phyloP scores from a whole-genome alignment of 2,329 filamentous ascomycete species.

The Penicillium sp. region DNA sequence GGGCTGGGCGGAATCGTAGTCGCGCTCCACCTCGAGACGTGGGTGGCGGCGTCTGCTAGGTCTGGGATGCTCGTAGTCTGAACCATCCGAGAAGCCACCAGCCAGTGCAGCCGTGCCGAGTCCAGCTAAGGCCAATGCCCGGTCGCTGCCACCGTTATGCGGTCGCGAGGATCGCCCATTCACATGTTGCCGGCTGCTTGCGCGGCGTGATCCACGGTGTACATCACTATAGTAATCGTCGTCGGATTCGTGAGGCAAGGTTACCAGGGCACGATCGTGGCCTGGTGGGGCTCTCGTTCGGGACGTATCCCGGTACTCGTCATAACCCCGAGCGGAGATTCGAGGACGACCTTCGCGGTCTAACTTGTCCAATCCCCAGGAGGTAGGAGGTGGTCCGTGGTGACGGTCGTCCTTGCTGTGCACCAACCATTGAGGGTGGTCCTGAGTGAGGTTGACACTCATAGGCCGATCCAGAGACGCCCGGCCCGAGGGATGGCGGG shows the following conservation, averaged over 20 bases:
- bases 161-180: constrained; percentile 26
- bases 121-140: constrained; percentile 26
- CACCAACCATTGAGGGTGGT: constrained; percentile 27
- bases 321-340: constrained; percentile 30
- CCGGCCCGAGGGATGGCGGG: constrained; percentile 31
- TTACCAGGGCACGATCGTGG: constrained; percentile 46
- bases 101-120: constrained; percentile 41
- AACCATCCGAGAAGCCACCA: constrained; percentile 38
- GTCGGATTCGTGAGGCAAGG: constrained; percentile 52
- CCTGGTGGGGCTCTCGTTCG: constrained; percentile 33
- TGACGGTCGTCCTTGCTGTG: constrained; percentile 31
- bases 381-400: constrained; percentile 40
- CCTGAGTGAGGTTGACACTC: constrained; percentile 44
- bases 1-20: constrained; percentile 14
- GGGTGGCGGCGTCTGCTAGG: constrained; percentile 24
- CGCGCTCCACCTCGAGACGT: constrained; percentile 25
- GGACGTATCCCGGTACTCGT: constrained; percentile 40
- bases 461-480: constrained; percentile 36
- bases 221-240: constrained; percentile 46
- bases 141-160: constrained; percentile 15
- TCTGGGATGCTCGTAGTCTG: constrained; percentile 30
- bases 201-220: constrained; percentile 26
- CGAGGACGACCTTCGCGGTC: constrained; percentile 32
- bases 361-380: constrained; percentile 40
- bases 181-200: constrained; percentile 19